Evolutionary conservation across 352 stramenopile genomes (phyloP).

Genomic region (Pythium scleroteichum): DNA sequence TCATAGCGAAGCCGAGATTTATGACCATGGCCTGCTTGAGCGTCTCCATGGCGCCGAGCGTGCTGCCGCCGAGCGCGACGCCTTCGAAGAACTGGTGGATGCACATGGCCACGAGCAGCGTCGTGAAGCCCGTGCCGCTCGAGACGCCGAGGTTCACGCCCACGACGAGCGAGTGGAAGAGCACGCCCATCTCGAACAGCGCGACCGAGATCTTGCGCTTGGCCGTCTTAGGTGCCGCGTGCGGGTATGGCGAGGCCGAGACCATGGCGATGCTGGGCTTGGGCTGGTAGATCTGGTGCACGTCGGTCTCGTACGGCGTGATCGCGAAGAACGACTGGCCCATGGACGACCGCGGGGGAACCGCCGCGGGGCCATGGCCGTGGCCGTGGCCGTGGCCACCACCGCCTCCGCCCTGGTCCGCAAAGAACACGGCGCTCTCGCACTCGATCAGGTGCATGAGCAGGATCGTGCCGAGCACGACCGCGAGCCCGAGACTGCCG

Average conservation of each 20-base stretch:
- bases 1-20: slow-evolving; percentile 53
- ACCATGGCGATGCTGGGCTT: not conserved
- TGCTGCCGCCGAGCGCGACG: slow-evolving; percentile 53
- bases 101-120: slow-evolving; percentile 59
- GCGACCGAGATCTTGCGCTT: slow-evolving; percentile 46
- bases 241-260: not conserved
- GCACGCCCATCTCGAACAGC: slow-evolving; percentile 55
- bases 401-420: slow-evolving; percentile 28
- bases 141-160: slow-evolving; percentile 62
- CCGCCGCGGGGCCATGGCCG: not conserved
- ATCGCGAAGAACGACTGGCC: not conserved
- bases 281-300: no score
- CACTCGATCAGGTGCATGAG: slow-evolving; percentile 74
- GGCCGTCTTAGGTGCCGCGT: slow-evolving; percentile 18
- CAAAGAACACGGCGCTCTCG: slow-evolving; percentile 59
- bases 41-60: slow-evolving; percentile 40
- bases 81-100: slow-evolving; percentile 84
- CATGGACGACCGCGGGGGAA: not conserved
- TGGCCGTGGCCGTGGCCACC: slow-evolving; percentile 38
- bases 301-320: not conserved
- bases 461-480: slow-evolving; percentile 63
- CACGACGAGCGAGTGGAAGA: slow-evolving; percentile 75
- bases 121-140: slow-evolving; percentile 47
- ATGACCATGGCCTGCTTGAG: slow-evolving; percentile 45
- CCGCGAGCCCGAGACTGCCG: slow-evolving; percentile 44